Base-by-base conservation (phyloP, 2,329 filamentous ascomycete species). In the Exophiala spinifera region DNA sequence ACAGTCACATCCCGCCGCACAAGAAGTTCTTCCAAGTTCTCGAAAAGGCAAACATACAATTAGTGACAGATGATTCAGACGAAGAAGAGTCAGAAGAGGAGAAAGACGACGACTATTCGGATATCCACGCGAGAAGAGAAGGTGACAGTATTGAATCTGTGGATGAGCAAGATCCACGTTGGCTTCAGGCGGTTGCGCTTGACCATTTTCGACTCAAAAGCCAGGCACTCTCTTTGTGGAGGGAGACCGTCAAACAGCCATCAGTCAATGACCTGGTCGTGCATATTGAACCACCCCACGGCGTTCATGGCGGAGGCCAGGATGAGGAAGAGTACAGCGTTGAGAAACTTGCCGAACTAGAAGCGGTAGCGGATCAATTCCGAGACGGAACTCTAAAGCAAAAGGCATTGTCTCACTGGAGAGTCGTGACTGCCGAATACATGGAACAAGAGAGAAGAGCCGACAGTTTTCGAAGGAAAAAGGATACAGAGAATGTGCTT, bases 21-120 rank as follows among this genome's bases (percentile, higher is more conserved):
- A 49, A 53, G n/a, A 60, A 60, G 15, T 60, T 60, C 20, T 51
- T 60, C 15, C 55, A 60, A 25, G 46, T 57, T 7, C 21, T 60
- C 33, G 37, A 60, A 39, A 51, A 54, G 36, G 57, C 57, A 6
- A 45, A 60, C 36, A 60, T 60, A 17, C 46, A 49, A 21, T 36
- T 60, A 15, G 55, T 55, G 3, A 50, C 51, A 3, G 56, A 54
- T 21, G 52, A 49, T 39, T 55, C 56, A 14, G 43, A 40, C 8
- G 55, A 47, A 1, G 55, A 58, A 3, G 28, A 31, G 4, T 10
- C 28, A 10, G 28, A 31, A 2, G 28, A 8, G 10, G 28, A 31
- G 28, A 31, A 31, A 10, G 10, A 11, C 28, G 3, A 31, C 11
- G 28, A 31, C 28, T 10, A 31, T 31, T 3, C 28, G 28, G 28